phyloP scores from a whole-genome alignment of 2,329 filamentous ascomycete species.

The Xylaria sp. region DNA sequence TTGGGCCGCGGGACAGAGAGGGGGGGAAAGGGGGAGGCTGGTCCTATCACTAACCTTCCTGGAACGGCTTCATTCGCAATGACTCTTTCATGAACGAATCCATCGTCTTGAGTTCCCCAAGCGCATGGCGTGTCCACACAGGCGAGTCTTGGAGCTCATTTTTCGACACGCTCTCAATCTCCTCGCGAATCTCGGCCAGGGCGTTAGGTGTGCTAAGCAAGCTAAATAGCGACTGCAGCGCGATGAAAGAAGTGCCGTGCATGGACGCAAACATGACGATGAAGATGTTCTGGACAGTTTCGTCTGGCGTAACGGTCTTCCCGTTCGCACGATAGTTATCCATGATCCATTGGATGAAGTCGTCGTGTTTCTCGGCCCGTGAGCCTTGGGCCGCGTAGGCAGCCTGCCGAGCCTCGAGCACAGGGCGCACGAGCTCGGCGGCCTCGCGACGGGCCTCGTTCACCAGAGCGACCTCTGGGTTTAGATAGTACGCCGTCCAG shows the following conservation, averaged over 20 bases:
- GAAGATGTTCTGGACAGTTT: conserved; percentile 29
- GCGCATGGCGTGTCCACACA: conserved; percentile 27
- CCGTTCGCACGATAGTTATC: conserved; percentile 28
- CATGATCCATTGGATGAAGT: conserved; percentile 32
- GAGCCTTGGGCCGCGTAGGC: conserved; percentile 14
- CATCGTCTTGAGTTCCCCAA: conserved; percentile 26
- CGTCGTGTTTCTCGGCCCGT: conserved; percentile 22
- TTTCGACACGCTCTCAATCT: conserved; percentile 22
- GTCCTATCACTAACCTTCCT: conserved; percentile 19
- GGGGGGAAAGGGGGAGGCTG: background rate
- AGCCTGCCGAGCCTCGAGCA: conserved; percentile 26
- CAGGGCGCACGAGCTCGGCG: conserved; percentile 29
- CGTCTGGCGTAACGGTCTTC: conserved; percentile 24
- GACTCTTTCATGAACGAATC: conserved; percentile 33
- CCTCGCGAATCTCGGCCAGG: conserved; percentile 24
- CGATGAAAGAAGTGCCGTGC: conserved; percentile 26
- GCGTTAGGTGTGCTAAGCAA: conserved; percentile 24
- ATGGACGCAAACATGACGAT: conserved; percentile 32
- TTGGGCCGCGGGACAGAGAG: background rate
- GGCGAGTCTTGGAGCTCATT: conserved; percentile 21
- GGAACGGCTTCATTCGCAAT: conserved; percentile 26
- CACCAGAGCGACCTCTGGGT: conserved; percentile 23
- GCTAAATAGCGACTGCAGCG: conserved; percentile 24
- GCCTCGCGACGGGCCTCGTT: conserved; percentile 23
- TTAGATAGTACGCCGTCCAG: conserved; percentile 32